Evolutionary conservation across 805 yeast species (phyloP), one percentile per base, ranked within the genome.

Genomic region (Clavispora vitiphila): DNA sequence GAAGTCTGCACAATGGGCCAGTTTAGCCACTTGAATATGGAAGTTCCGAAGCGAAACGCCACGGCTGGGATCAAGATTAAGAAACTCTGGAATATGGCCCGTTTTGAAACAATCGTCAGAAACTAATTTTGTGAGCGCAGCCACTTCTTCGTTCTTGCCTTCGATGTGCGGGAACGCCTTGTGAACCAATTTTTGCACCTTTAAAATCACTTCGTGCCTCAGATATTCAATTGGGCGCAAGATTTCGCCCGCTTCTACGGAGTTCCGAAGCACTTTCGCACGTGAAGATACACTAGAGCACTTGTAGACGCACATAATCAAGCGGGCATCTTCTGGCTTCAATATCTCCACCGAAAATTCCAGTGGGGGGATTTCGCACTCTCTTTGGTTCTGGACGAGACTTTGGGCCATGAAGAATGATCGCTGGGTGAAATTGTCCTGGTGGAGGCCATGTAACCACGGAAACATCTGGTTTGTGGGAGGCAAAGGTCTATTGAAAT

Each of bases 1-100:
- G 38, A 88, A 76, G 55, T 86, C 95, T 0, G 93, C 74, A 8
- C 88, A 69, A 21, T 78, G 69, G 25, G 93, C 84, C 46, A 83
- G 67, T 56, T 88, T 89, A n/a, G 88, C 75, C 15, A 81, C 84
- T 62, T 91, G 98, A 42, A 85, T 78, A 56, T 86, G 88, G 61
- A 89, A 90, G 56, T 90, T 86, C 48, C 97, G 74, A 41, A 89
- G 71, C 3, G 87, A 78, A 5, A 86, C 80, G 4, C 95, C 93
- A 34, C 74, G 69, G 42, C 71, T 77, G 12, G 89, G 91, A 50
- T 84, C 90, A 53, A 81, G 57, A 43, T 76, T 69, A 38, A 73
- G 63, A 51, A 86, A 83, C 8, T 67, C 47, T 1, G 86, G 86
- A 37, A 76, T 48, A 25, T 70, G 58, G 35, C 64, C 71, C 35